Conservation (phyloP, 768 basidiomycete genomes). For the Candolleomyces efflorescens region DNA sequence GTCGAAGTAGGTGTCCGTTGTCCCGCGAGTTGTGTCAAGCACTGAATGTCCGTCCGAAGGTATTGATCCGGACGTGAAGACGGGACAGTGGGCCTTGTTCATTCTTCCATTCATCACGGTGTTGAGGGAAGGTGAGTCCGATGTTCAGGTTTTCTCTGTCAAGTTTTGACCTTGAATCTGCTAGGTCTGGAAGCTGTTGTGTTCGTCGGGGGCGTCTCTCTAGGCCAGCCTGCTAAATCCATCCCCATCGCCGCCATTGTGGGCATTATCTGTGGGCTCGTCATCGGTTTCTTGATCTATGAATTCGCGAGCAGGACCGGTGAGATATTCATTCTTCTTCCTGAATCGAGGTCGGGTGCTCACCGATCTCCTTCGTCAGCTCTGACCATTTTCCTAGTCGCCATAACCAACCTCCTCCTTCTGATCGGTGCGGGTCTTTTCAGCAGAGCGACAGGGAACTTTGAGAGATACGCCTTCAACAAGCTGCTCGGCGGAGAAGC, state of each 20-base stretch:
- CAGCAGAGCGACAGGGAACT: constrained; percentile 69
- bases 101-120: constrained; percentile 89
- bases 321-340: constrained; percentile 24
- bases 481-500: constrained; percentile 66
- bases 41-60: constrained; percentile 23
- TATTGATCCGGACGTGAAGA: constrained; percentile 42
- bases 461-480: constrained; percentile 68
- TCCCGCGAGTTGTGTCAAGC: not conserved
- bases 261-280: constrained; percentile 73
- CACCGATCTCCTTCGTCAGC: constrained; percentile 35
- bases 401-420: constrained; percentile 88
- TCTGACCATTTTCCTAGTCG: constrained; percentile 80
- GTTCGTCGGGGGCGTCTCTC: constrained; percentile 91
- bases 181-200: constrained; percentile 84
- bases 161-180: not conserved
- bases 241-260: constrained; percentile 90
- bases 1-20: constrained; percentile 35
- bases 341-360: not conserved
- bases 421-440: constrained; percentile 95
- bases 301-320: constrained; percentile 71
- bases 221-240: constrained; percentile 74
- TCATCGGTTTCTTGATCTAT: constrained; percentile 76
- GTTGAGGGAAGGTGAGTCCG: constrained; percentile 70
- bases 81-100: constrained; percentile 86
- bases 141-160: not conserved